phyloP scores from a whole-genome alignment of 805 yeast genomes.

The Candida golubevii region DNA sequence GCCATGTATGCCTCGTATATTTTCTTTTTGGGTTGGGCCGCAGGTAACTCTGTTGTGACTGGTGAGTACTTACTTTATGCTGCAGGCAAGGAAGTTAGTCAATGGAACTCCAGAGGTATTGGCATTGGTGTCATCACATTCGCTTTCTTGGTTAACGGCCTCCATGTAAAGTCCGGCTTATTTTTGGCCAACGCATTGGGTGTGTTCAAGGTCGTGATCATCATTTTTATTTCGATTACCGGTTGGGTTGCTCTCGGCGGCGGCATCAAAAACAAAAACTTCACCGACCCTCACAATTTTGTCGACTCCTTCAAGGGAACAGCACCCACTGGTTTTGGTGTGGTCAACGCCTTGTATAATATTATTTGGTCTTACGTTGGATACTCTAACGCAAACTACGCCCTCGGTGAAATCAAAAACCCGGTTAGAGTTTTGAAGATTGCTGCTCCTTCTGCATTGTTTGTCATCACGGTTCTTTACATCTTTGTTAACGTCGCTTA shows the following conservation, averaged over 20 bases:
- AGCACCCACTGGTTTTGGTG: slow-evolving; percentile 59
- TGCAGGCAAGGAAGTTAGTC: slow-evolving; percentile 59
- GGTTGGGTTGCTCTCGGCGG: slow-evolving; percentile 86
- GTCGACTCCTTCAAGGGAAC: slow-evolving; percentile 51
- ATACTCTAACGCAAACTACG: slow-evolving; percentile 78
- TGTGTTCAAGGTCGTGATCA: slow-evolving; percentile 66
- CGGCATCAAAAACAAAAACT: slow-evolving; percentile 47
- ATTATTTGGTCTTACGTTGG: slow-evolving; percentile 85
- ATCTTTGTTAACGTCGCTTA: slow-evolving; percentile 76
- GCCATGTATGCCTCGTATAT: slow-evolving; percentile 62
- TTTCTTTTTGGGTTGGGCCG: slow-evolving; percentile 79
- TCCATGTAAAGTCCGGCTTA: slow-evolving; percentile 62
- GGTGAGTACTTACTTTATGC: slow-evolving; percentile 77
- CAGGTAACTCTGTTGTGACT: slow-evolving; percentile 76
- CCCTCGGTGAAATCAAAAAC: slow-evolving; percentile 72
- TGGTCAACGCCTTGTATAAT: slow-evolving; percentile 72
- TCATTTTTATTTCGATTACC: slow-evolving; percentile 63
- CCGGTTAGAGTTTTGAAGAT: slow-evolving; percentile 63
- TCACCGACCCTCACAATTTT: slow-evolving; percentile 56
- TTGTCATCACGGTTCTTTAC: slow-evolving; percentile 58
- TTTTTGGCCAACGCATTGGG: slow-evolving; percentile 62
- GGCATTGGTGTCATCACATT: slow-evolving; percentile 73
- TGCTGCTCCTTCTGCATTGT: slow-evolving; percentile 73
- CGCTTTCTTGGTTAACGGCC: slow-evolving; percentile 59
- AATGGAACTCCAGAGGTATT: slow-evolving; percentile 75